Evolutionary conservation across 257 asterid species (phyloP).

Genomic region (Nicotiana benthamiana): DNA sequence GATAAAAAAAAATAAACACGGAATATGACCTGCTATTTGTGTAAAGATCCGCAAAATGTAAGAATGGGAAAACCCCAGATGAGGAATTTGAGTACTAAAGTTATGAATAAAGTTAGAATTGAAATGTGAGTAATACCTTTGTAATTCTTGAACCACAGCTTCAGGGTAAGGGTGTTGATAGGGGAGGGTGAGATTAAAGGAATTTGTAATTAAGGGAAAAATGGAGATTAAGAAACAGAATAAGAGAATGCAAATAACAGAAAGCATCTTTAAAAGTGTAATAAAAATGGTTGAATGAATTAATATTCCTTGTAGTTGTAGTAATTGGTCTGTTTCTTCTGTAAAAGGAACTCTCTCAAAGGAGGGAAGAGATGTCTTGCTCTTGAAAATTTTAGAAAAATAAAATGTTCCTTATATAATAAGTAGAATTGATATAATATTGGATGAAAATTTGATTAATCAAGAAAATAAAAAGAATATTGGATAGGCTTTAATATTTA

Average conservation of each 20-base stretch:
- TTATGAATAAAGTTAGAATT: neutral
- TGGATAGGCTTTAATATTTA: conserved; percentile 26
- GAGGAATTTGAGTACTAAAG: neutral
- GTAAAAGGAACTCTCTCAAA: conserved; percentile 26
- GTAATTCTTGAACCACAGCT: conserved; percentile 62
- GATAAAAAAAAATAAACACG: no score
- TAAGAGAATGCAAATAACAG: conserved; percentile 33
- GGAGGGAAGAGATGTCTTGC: conserved; percentile 35
- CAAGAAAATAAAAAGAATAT: neutral
- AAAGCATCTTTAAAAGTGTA: conserved; percentile 43
- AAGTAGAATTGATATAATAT: neutral
- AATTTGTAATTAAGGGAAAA: conserved; percentile 7
- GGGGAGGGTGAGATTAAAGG: conserved; percentile 65
- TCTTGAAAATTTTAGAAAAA: conserved; percentile 19
- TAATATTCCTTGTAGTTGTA: conserved; percentile 7
- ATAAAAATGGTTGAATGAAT: conserved; percentile 14
- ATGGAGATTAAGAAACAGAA: conserved; percentile 28
- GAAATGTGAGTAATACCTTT: conserved; percentile 34
- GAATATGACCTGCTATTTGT: no score
- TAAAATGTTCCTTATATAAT: conserved; percentile 28
- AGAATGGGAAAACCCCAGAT: neutral
- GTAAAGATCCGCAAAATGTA: neutral
- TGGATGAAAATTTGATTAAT: neutral
- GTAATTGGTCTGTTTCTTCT: conserved; percentile 19
- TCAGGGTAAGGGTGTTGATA: conserved; percentile 97